A percentile compares a stretch with the other conserved stretches of the same genome.
Conservation (phyloP, 2,329 filamentous ascomycete species). For the Cryphonectria carpinicola region DNA sequence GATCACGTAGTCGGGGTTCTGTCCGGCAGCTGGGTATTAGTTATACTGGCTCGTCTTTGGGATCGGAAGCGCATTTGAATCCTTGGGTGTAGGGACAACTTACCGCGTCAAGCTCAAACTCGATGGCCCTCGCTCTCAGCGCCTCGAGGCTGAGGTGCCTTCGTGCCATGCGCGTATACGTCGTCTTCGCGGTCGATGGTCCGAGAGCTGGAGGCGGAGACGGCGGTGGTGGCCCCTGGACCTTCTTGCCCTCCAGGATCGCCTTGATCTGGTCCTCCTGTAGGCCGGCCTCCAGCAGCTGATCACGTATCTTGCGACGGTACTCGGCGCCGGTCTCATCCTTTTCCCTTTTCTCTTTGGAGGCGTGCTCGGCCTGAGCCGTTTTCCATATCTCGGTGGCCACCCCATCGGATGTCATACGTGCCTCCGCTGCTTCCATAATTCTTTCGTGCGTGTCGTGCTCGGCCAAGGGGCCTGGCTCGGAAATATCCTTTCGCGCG, state of each 20-base stretch:
- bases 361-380: background rate
- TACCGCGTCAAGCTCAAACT: slow-evolving; percentile 62
- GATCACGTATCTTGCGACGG: slow-evolving; percentile 51
- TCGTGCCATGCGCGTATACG: slow-evolving; percentile 67
- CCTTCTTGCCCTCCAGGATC: slow-evolving; percentile 61
- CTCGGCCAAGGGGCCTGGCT: too few species aligned
- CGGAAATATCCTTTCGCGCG: too few species aligned
- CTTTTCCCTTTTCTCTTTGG: background rate
- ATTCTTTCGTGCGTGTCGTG: too few species aligned
- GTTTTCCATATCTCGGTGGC: background rate
- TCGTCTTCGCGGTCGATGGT: slow-evolving; percentile 38
- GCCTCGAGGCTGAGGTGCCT: slow-evolving; percentile 66
- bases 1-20: slow-evolving; percentile 71
- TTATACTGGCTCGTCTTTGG: slow-evolving; percentile 20
- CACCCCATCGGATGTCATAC: background rate
- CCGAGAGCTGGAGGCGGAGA: background rate
- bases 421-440: too few species aligned
- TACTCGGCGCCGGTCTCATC: background rate
- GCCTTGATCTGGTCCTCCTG: slow-evolving; percentile 62
- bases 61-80: background rate
- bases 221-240: slow-evolving; percentile 24
- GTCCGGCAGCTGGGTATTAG: background rate
- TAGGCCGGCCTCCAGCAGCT: slow-evolving; percentile 61
- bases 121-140: slow-evolving; percentile 57
- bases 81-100: slow-evolving; percentile 18